Evolutionary conservation across 2,329 filamentous ascomycete genomes (phyloP).

Genomic region (Fusarium sambucinum): DNA sequence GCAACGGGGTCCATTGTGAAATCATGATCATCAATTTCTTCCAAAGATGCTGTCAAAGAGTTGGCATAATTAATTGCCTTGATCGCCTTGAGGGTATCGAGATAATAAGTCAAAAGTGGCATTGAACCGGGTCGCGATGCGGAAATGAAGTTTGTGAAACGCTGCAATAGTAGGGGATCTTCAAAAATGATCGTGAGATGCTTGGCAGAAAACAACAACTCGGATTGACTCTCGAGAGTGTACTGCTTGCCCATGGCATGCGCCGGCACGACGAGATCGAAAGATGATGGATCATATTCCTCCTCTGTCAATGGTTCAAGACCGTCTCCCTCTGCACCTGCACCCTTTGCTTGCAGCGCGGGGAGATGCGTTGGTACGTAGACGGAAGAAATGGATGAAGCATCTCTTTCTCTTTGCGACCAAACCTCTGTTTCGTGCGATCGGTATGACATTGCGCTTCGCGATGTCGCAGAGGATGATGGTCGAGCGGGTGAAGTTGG

Average conservation of each 20-base stretch:
- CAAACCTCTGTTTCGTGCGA: conserved; percentile 26
- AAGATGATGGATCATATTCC: conserved; percentile 43
- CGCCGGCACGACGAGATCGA: conserved; percentile 41
- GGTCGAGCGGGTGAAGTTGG: conserved; percentile 5
- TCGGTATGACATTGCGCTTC: conserved; percentile 30
- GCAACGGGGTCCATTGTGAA: conserved; percentile 66
- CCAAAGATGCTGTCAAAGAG: conserved; percentile 71
- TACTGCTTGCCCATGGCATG: conserved; percentile 50
- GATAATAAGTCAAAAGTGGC: conserved; percentile 76
- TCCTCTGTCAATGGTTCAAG: conserved; percentile 41
- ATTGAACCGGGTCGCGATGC: conserved; percentile 70
- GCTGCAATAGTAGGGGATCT: conserved; percentile 71
- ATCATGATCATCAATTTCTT: conserved; percentile 65
- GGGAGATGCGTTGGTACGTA: conserved; percentile 33
- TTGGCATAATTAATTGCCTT: conserved; percentile 79
- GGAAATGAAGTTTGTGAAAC: conserved; percentile 76
- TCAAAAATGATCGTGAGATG: conserved; percentile 75
- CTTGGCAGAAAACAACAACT: conserved; percentile 73
- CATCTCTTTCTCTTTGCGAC: conserved; percentile 31
- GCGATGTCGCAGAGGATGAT: conserved; percentile 30
- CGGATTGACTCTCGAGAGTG: conserved; percentile 73
- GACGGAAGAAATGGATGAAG: conserved; percentile 38
- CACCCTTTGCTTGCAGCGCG: conserved; percentile 35
- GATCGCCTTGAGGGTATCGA: conserved; percentile 77
- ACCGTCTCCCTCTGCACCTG: conserved; percentile 35